Base-by-base conservation (phyloP, 2,329 filamentous ascomycete genomes). In the Ophiostoma sp. region DNA sequence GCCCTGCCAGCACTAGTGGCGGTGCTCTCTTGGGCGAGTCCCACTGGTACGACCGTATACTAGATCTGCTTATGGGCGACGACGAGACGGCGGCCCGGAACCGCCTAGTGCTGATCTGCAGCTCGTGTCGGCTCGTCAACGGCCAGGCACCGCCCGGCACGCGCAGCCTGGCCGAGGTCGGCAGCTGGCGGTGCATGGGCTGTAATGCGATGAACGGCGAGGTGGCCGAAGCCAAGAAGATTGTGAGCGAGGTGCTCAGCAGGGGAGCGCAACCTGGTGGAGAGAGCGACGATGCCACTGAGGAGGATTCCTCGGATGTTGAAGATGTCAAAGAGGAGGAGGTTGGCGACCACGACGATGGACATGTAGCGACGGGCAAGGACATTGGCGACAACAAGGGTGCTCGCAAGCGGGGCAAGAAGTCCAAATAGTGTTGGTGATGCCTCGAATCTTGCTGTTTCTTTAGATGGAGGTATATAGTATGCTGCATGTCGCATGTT, bases 1-100 rank as follows among this genome's bases (percentile, higher is more conserved):
- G 41, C n/a, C 40, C 62, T 27, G 62, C 14, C 40, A 18, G n/a
- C n/a, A 27, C 62, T 9, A 9, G n/a, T 41, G 38, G 70, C 75
- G 27, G 36, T 16, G 62, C 12, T 55, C 7, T 36, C 12, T 36
- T 45, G 12, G 68, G 76, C 27, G 82, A 82, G 69, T 77, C 87
- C 16, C 88, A 90, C 75, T 99, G 95, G 95, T 99, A 98, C 78
- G 95, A 99, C 76, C 87, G 94, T 68, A 88, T 99, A 67, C 82
- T 99, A 69, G 95, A 99, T 75, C 86, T 96, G 0, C 86, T 99
- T 40, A 84, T 99, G 0, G 95, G 95, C 65, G 95, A 99, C 75
- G 95, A 99, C 75, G 95, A 99, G 78, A 96, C 91, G 4, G 88
- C 91, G 12, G 87, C 94, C 2, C 96, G 93, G 80, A 98, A 98